Percentiles rank a stretch among this genome's conserved stretches.
phyloP scores from a whole-genome alignment of 768 basidiomycete species.

The Candolleomyces efflorescens region DNA sequence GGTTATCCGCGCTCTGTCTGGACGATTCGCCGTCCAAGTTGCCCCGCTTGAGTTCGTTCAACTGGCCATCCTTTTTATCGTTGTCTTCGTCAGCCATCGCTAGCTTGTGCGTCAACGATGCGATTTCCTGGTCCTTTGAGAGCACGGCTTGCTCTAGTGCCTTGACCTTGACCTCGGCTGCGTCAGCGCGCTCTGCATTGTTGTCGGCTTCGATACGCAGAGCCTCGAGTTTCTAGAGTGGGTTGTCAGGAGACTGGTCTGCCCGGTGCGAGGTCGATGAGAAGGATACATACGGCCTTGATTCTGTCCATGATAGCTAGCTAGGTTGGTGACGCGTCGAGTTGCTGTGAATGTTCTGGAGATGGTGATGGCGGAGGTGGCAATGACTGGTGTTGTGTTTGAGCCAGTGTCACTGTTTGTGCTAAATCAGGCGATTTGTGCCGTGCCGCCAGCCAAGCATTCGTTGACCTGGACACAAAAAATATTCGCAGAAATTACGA shows the following conservation, averaged over 20 bases:
- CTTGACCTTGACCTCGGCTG: slow-evolving; percentile 83
- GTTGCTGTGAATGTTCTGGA: slow-evolving; percentile 7
- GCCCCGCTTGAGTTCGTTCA: slow-evolving; percentile 60
- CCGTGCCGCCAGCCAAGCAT: background rate
- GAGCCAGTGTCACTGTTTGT: slow-evolving; percentile 3
- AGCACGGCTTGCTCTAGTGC: slow-evolving; percentile 66
- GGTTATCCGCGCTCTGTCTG: slow-evolving; percentile 54
- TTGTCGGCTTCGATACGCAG: slow-evolving; percentile 85
- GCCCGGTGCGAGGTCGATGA: slow-evolving; percentile 1
- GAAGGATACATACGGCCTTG: slow-evolving; percentile 34
- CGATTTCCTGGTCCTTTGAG: slow-evolving; percentile 81
- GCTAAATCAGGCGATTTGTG: background rate
- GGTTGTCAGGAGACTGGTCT: slow-evolving; percentile 7
- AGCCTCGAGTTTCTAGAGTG: slow-evolving; percentile 60
- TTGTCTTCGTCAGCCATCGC: slow-evolving; percentile 54
- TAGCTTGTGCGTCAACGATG: slow-evolving; percentile 75
- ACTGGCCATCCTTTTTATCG: slow-evolving; percentile 64
- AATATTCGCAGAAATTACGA: too few relatives aligned
- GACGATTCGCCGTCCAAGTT: slow-evolving; percentile 71
- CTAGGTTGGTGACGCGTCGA: slow-evolving; percentile 7
- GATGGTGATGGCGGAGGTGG: slow-evolving; percentile 13
- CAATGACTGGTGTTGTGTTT: slow-evolving; percentile 1
- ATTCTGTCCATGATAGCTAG: slow-evolving; percentile 38
- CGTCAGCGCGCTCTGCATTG: slow-evolving; percentile 80
- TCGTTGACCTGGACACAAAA: background rate